Evolutionary conservation across 805 yeast species (phyloP), one percentile per base, ranked within the genome.

Genomic region (Yamadazyma paraphyllophila): DNA sequence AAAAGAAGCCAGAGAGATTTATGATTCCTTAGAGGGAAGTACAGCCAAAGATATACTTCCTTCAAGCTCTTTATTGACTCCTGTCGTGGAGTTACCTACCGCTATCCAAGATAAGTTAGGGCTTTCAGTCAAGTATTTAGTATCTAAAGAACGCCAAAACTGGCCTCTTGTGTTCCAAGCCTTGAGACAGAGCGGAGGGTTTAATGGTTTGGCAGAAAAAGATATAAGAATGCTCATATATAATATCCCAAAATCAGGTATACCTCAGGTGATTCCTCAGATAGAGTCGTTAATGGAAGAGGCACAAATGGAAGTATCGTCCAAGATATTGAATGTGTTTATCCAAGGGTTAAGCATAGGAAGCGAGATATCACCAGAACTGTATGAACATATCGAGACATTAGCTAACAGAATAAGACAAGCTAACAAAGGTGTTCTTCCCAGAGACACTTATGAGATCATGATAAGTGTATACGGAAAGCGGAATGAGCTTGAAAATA

Each of bases 101-200:
- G 41, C 62, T 0, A 61, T 79, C 9, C 43, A 58, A 10, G 65
- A 63, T 3, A 62, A 63, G 29, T 52, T 79, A 7, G 76, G 74
- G 0, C 64, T 71, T 11, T 60, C 77, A 0, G 53, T 71, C 3
- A 69, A 66, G 41, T 67, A 61, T 49, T 63, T 78, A 30, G 66
- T 71, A 0, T 61, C 67, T 15, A 58, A 64, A 40, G 62, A 66
- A 15, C 54, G 63, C 26, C 76, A 73, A 44, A 67, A 77, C 52
- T 79, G 83, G 83, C 56, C 56, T 1, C 62, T 77, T 36, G 77
- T 77, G 10, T 54, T 79, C 9, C 62, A 67, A 11, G 72, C 67
- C 41, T 60, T 72, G 26, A 50, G 59, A 13, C 48, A 49, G 2
- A 57, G 61, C 4, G 69, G 67, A 1, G 80, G 80, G 0, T 61